Evolutionary conservation across 192 early-diverging fungal species (phyloP).

Genomic region (Entomortierella beljakovae): DNA sequence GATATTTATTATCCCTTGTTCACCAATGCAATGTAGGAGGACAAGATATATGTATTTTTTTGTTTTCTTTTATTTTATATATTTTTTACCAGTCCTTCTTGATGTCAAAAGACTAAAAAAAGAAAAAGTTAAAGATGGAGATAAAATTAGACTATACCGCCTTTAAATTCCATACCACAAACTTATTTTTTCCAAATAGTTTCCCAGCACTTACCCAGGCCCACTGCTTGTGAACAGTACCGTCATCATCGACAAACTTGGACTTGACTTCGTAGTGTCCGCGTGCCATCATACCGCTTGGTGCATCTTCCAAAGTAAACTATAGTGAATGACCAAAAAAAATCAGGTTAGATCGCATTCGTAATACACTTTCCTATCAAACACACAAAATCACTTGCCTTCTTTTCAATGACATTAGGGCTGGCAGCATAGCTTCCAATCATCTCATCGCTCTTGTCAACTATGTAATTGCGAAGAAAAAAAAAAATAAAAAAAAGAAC

Average conservation of each 20-base stretch:
- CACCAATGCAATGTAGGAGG: not conserved
- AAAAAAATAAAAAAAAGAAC: too few relatives aligned
- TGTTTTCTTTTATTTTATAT: not conserved
- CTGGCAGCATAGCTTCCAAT: conserved; percentile 95
- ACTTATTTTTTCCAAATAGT: not conserved
- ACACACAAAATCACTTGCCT: conserved; percentile 52
- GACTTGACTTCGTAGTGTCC: conserved; percentile 92
- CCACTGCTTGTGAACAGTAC: conserved; percentile 83
- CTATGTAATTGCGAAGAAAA: conserved; percentile 52
- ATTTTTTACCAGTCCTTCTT: conserved; percentile 85
- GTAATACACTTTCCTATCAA: not conserved
- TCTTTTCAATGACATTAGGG: conserved; percentile 82
- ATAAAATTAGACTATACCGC: not conserved
- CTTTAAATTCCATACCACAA: not conserved
- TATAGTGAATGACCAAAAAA: conserved; percentile 1
- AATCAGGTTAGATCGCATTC: not conserved
- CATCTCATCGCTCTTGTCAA: conserved; percentile 97
- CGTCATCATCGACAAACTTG: conserved; percentile 96
- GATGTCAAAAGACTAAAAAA: conserved; percentile 76
- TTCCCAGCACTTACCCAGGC: conserved; percentile 65
- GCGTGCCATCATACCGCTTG: conserved; percentile 90
- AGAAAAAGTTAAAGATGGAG: not conserved
- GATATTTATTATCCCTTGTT: not conserved
- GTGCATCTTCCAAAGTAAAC: conserved; percentile 90
- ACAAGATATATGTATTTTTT: not conserved